Percentiles rank a stretch among this genome's conserved stretches.
phyloP scores from a whole-genome alignment of 2,329 filamentous ascomycete genomes.

The Sporothrix phasma region DNA sequence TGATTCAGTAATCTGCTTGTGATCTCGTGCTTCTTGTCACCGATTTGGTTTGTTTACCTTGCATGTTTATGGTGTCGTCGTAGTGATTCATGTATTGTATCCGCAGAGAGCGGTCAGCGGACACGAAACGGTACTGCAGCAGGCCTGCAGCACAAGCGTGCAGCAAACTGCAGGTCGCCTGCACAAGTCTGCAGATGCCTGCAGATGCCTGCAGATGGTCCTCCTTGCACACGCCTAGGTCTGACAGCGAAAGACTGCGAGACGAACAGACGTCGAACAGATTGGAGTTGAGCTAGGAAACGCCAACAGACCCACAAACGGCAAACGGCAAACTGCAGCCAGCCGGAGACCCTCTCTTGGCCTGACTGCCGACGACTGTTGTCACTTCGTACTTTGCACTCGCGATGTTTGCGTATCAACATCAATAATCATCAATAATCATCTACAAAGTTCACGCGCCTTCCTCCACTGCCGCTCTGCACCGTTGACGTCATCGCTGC shows the following conservation, averaged over 20 bases:
- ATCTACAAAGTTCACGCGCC: too few species aligned
- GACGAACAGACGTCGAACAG: too few species aligned
- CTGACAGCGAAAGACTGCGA: not conserved
- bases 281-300: too few species aligned
- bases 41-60: not conserved
- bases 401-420: too few species aligned
- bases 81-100: constrained; percentile 6
- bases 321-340: too few species aligned
- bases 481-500: too few species aligned
- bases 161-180: not conserved
- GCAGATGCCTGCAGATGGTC: not conserved
- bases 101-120: constrained; percentile 8
- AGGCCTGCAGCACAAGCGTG: not conserved
- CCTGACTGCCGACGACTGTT: too few species aligned
- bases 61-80: constrained; percentile 8
- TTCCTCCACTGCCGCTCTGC: too few species aligned
- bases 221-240: not conserved
- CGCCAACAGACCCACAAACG: too few species aligned
- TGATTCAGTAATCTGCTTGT: not conserved
- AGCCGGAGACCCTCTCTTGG: too few species aligned
- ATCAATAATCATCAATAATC: too few species aligned
- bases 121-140: constrained; percentile 2
- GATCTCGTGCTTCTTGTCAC: not conserved
- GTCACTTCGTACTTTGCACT: too few species aligned
- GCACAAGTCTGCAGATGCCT: not conserved